Evolutionary conservation across 1,284 basidiomycete genomes (phyloP), one percentile per base, ranked within the genome.

Genomic region (Pseudozyma pruni): DNA sequence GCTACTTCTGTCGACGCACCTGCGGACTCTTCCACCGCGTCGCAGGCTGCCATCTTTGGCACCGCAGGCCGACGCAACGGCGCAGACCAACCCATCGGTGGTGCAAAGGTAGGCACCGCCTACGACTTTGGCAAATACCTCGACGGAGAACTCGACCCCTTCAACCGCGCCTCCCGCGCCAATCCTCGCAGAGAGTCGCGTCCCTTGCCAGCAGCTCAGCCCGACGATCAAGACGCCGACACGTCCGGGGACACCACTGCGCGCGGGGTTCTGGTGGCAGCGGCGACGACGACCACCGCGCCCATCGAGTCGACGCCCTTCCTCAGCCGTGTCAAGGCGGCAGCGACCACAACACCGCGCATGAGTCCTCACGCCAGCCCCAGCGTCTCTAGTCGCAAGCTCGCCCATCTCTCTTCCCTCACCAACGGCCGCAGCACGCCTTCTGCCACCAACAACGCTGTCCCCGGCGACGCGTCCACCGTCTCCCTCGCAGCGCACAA

Each of bases 61-160:
- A 66, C 57, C 4, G 27, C 43, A 17, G 61, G 53, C 13, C 64
- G 64, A 20, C 51, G 56, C 8, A 54, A 55, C 41, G 59, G 67
- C 13, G 43, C 25, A 16, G 56, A 59, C 16, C 60, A 58, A 31
- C 55, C 60, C 37, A 56, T 59, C 20, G 51, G 59, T 9, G 53
- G 38, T 29, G 53, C 48, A 17, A 39, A 16, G 14, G 40, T 43
- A 20, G 63, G 54, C 34, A 50, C 47, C 39, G 68, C 52, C 3
- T 71, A 71, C 32, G 68, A 71, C 38, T 71, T 71, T 37, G 49
- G 40, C 61, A 71, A 64, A 34, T 71, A 71, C 32, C 61, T 71
- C 29, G 61, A 71, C 17, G 53, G 61, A 29, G 68, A 64, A 23
- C 56, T 71, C 37, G 68, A 71, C 23, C 68, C 68, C 16, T 71